Base-by-base conservation (phyloP, 2,329 filamentous ascomycete species). In the Stagonosporopsis chrysanthemi region DNA sequence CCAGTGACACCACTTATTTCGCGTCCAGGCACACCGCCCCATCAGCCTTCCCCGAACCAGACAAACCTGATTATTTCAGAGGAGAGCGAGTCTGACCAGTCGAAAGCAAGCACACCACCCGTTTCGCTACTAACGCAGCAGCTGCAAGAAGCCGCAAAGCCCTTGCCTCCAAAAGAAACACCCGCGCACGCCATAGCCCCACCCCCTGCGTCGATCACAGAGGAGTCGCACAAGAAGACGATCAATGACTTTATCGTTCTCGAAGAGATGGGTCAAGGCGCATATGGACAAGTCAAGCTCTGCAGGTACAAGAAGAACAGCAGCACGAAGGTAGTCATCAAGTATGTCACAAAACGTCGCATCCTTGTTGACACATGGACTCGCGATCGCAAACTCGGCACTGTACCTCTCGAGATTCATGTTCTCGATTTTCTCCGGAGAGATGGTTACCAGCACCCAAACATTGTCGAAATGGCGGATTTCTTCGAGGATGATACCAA, bases 351-450 rank as follows among this genome's bases (percentile, higher is more conserved):
- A 5, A 99, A 99, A 79, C 88, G 91, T 57, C 90, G 94, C 41
- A 99, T 99, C 75, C 84, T 99, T 14, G 94, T 99, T 60, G 95
- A 99, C 78, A 99, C 95, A 0, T 99, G 95, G 95, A 98, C 94
- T 29, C 87, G 95, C 55, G 95, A 99, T 78, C 88, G 95, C 42
- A 88, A 90, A 52, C 84, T 99, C 12, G 95, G 95, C 15, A 99
- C 95, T 0, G 95, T 99, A 0, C 95, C 95, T 1, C 82, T 99
- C 58, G 95, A 99, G 76, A 98, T 99, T 61, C 95, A 99, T 69
- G 95, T 99, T 33, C 82, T 99, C 15, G 92, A 99, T 76, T 99
- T 94, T 72, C 86, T 99, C 11, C 88, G 92, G 24, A 86, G 89
- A 28, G 92, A 88, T 58, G 86, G 84, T 23, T 79, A 87, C 60